Evolutionary conservation across 1,139 yeast genomes (phyloP).

Genomic region (Suhomyces yuchorum): DNA sequence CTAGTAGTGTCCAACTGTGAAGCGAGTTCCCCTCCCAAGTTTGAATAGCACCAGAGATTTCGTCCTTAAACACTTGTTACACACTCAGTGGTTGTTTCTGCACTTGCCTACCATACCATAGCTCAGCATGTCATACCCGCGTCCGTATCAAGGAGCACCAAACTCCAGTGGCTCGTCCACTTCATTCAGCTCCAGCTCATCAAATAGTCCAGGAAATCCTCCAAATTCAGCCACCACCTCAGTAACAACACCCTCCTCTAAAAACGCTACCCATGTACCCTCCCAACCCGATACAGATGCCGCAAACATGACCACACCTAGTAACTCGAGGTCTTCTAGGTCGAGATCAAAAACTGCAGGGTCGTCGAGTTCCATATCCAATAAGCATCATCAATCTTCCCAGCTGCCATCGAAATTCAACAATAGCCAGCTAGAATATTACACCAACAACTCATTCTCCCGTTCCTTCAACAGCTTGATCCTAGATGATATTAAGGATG

Average conservation of each 20-base stretch:
- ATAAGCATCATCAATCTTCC: not conserved
- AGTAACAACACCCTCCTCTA: slow-evolving; percentile 19
- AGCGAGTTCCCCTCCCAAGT: not conserved
- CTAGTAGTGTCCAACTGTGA: not conserved
- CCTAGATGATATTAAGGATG: slow-evolving; percentile 40
- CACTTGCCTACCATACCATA: not conserved
- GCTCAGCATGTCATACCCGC: slow-evolving; percentile 26
- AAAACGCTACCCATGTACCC: not conserved
- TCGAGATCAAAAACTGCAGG: slow-evolving; percentile 4
- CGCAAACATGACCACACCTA: slow-evolving; percentile 4
- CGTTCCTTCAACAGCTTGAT: slow-evolving; percentile 49
- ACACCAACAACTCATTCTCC: slow-evolving; percentile 45
- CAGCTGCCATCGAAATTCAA: slow-evolving; percentile 13
- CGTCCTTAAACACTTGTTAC: too few species aligned
- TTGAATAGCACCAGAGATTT: too few species aligned
- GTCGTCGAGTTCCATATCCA: not conserved
- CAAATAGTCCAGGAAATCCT: slow-evolving; percentile 6
- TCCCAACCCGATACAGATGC: not conserved
- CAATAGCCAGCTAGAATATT: slow-evolving; percentile 32
- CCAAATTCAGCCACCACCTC: slow-evolving; percentile 13
- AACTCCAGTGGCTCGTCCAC: slow-evolving; percentile 5
- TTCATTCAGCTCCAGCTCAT: slow-evolving; percentile 7
- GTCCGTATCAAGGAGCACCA: slow-evolving; percentile 28
- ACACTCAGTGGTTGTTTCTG: not conserved
- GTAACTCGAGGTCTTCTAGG: slow-evolving; percentile 2